Percentiles rank a stretch among this genome's conserved stretches.
Conservation (phyloP, 106 monocot species). For the Acorus calamus region DNA sequence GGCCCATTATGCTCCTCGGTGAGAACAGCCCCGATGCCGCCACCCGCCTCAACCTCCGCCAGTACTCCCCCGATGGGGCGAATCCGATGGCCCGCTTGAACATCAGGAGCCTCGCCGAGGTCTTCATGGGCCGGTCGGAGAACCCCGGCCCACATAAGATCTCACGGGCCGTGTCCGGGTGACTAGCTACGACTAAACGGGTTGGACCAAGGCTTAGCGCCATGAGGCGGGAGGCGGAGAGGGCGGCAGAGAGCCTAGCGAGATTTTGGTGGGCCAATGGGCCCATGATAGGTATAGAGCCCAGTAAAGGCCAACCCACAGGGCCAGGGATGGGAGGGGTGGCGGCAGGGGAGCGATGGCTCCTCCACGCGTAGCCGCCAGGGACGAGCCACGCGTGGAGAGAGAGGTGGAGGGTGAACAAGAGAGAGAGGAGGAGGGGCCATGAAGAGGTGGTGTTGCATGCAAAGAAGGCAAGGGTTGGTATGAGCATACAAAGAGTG, state of each 20-base stretch:
- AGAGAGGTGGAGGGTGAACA: constrained; percentile 9
- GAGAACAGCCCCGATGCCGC: constrained; percentile 40
- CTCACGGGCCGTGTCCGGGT: constrained; percentile 47
- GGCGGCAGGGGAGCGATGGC: no score
- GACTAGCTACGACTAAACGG: constrained; percentile 35
- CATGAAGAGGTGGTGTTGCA: constrained; percentile 8
- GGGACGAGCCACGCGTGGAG: constrained; percentile 18
- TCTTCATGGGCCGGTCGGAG: constrained; percentile 42
- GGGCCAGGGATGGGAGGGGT: constrained; percentile 24
- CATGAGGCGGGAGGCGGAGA: constrained; percentile 35
- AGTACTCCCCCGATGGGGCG: constrained; percentile 48
- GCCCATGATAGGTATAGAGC: constrained; percentile 36
- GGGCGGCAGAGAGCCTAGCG: constrained; percentile 18
- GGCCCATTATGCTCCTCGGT: constrained; percentile 22
- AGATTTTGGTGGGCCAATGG: constrained; percentile 48
- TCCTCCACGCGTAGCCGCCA: constrained; percentile 42
- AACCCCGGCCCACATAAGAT: constrained; percentile 39
- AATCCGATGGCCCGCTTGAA: constrained; percentile 71
- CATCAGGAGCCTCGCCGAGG: constrained; percentile 39
- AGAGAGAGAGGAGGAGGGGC: constrained; percentile 10
- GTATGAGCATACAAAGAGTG: neutral
- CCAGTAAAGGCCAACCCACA: constrained; percentile 42
- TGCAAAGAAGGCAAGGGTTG: constrained; percentile 9
- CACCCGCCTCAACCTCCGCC: constrained; percentile 48
- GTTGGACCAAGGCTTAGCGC: constrained; percentile 46